phyloP scores from a whole-genome alignment of 108 stramenopile species.

The Cyclotella sp. region DNA sequence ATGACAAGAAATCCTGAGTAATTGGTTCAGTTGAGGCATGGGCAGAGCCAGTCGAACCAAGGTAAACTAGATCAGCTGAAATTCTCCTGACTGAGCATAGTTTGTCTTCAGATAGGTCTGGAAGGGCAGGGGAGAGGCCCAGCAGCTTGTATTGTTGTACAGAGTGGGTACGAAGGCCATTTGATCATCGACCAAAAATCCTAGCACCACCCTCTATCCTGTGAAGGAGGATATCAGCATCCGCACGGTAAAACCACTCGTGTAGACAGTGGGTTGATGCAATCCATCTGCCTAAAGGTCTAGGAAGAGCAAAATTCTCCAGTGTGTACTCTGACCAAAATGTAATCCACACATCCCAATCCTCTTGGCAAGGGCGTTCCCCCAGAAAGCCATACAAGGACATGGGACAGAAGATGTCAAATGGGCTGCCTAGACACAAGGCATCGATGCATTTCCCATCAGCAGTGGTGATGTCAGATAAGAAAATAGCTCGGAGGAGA shows the following conservation, averaged over 20 bases:
- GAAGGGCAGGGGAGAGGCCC: neutral
- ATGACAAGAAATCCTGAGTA: neutral
- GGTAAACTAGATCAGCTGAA: neutral
- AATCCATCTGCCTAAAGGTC: neutral
- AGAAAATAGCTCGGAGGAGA: neutral
- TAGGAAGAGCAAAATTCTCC: neutral
- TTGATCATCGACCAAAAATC: too few species aligned
- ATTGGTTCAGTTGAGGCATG: neutral
- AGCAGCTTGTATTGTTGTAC: too few species aligned
- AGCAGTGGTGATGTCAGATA: constrained; percentile 9
- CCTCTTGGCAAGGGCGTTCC: neutral
- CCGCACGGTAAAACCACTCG: neutral
- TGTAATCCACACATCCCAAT: neutral
- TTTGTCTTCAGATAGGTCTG: neutral
- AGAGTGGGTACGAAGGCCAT: too few species aligned
- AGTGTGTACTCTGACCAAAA: neutral
- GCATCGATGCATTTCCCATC: constrained; percentile 3
- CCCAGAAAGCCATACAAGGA: neutral
- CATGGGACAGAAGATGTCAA: neutral
- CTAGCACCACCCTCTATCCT: too few species aligned
- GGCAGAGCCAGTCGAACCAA: neutral
- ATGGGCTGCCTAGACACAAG: neutral
- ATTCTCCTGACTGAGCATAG: neutral
- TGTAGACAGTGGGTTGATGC: too few species aligned
- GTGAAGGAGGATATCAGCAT: too few species aligned